A percentile compares a stretch with the other conserved stretches of the same genome.
Evolutionary conservation across 2,329 filamentous ascomycete genomes (phyloP).

Genomic region (Aspergillus persii): DNA sequence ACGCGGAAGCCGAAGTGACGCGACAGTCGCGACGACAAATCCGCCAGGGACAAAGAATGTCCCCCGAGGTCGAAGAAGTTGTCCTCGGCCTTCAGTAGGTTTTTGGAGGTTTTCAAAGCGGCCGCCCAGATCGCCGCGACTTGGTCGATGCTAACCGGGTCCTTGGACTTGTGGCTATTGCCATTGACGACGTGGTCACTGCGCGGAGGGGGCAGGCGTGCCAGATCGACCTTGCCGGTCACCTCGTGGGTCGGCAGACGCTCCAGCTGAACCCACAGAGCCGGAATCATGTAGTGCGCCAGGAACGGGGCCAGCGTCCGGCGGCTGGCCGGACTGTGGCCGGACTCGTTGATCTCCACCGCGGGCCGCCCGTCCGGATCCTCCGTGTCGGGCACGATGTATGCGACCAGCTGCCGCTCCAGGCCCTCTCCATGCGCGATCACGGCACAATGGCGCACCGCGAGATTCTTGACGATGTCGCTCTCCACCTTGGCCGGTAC

Average conservation of each 20-base stretch:
- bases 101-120: slow-evolving; percentile 63
- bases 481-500: slow-evolving; percentile 75
- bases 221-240: slow-evolving; percentile 75
- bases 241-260: slow-evolving; percentile 72
- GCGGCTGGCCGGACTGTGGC: slow-evolving; percentile 68
- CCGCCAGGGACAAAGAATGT: slow-evolving; percentile 74
- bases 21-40: slow-evolving; percentile 68
- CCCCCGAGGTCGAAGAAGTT: slow-evolving; percentile 81
- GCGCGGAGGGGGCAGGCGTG: slow-evolving; percentile 65
- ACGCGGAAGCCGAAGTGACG: slow-evolving; percentile 71
- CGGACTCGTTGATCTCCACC: slow-evolving; percentile 66
- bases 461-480: slow-evolving; percentile 66
- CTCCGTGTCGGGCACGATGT: slow-evolving; percentile 68
- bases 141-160: slow-evolving; percentile 64
- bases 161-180: slow-evolving; percentile 49
- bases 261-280: slow-evolving; percentile 71
- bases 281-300: slow-evolving; percentile 80
- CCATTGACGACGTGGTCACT: slow-evolving; percentile 43
- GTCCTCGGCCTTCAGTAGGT: slow-evolving; percentile 64
- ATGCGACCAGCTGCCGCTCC: slow-evolving; percentile 72
- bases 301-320: slow-evolving; percentile 64
- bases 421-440: slow-evolving; percentile 73
- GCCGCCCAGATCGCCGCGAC: slow-evolving; percentile 72
- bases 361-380: slow-evolving; percentile 54
- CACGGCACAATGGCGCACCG: slow-evolving; percentile 70